These are phyloP conservation scores for Hypomyces perniciosus DNA, from an alignment of 2,329 filamentous ascomycete species.

Conservation along the genomic window DNA sequence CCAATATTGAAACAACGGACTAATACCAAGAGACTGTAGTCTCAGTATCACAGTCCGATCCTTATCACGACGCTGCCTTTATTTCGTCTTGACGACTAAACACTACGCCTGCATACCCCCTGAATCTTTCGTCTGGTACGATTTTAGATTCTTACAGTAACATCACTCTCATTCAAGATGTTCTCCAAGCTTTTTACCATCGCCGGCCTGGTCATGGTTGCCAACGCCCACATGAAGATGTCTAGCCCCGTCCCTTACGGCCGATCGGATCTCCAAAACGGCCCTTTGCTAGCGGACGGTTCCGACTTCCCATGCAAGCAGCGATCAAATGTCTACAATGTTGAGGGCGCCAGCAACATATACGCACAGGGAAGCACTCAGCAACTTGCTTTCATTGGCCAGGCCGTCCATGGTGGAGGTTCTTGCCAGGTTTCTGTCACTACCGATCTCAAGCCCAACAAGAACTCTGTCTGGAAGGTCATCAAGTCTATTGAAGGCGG, in stretches of 20 bases:
- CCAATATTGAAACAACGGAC: background rate
- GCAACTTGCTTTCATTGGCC: constrained; percentile 59
- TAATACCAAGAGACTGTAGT: background rate
- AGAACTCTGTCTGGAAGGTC: constrained; percentile 71
- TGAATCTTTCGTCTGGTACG: constrained; percentile 29
- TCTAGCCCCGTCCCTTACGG: constrained; percentile 58
- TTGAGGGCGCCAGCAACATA: constrained; percentile 45
- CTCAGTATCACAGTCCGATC: constrained; percentile 2
- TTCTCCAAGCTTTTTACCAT: constrained; percentile 43
- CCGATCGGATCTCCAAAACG: constrained; percentile 42
- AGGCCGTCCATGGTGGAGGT: constrained; percentile 80
- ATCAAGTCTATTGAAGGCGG: constrained; percentile 84
- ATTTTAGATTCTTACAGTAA: constrained; percentile 15
- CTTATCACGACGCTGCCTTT: background rate
- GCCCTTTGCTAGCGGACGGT: constrained; percentile 56
- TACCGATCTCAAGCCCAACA: constrained; percentile 64
- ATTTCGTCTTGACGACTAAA: constrained; percentile 22
- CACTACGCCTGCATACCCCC: constrained; percentile 14
- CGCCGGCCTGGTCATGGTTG: constrained; percentile 52
- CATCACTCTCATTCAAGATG: constrained; percentile 39
- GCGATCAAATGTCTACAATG: constrained; percentile 39
- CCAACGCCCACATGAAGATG: constrained; percentile 73
- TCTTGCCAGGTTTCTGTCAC: constrained; percentile 88
- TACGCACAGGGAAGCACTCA: constrained; percentile 43
- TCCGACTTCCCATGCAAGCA: constrained; percentile 80